Base-by-base conservation (phyloP, 805 yeast genomes). In the Metschnikowia koreensis region DNA sequence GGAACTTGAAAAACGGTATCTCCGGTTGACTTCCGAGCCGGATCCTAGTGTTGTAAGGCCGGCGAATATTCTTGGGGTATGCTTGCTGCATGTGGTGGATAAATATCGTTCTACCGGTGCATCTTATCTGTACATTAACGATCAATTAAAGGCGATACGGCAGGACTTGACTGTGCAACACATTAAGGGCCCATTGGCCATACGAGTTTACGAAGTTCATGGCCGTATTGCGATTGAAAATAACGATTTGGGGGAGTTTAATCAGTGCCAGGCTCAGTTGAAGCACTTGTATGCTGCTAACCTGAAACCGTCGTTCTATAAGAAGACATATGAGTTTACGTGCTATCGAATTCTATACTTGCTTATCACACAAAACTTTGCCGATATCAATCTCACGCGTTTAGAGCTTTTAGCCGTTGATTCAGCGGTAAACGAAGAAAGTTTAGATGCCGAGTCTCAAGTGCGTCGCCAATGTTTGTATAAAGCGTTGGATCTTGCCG, bases 81-180 rank as follows among this genome's bases (percentile, higher is more conserved):
- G 96, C 2, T 69, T 86, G 41, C 72, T 73, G 22, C 65, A 75
- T 44, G 75, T 93, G 7, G 67, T 81, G 55, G 63, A 69, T 9
- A 86, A 84, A 61, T 84, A 82, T 58, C 55, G 66, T 53, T 69
- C 68, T 5, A 44, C 50, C 5, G 69, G 74, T n/a, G 79, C 78
- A 16, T 76, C 78, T 45, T 94, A 94, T 65, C 76, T 84, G 38
- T 93, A 93, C 66, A 68, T 89, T 11, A 86, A 93, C 63, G 94
- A 89, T 66, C 99, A 93, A 69, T 81, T 93, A 64, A 93, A 92
- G 68, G 88, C 97, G 0, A 79, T 94, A 53, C 77, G 99, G 60
- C 99, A 93, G 68, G 99, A 93, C 69, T 70, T 93, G 57, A 88
- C 96, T 2, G 97, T 93, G 9, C 99, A 93, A 69, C 87, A 87